These are phyloP conservation scores for Pyricularia pennisetigena DNA, from an alignment of 2,329 filamentous ascomycete genomes.

Conservation along the genomic window DNA sequence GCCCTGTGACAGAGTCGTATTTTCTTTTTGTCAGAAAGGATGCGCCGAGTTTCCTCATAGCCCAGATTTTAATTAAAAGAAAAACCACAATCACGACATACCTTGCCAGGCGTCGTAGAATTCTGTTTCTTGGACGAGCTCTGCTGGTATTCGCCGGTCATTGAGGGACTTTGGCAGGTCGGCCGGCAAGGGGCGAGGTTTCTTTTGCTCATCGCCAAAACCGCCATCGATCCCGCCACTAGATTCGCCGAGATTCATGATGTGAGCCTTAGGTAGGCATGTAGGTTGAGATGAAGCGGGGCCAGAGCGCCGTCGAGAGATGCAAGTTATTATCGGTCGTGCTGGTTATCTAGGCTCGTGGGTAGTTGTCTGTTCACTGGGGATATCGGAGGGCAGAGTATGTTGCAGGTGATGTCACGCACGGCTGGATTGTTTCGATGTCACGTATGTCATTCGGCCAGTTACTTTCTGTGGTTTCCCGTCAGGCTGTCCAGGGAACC, in stretches of 20 bases:
- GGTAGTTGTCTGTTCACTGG: not conserved
- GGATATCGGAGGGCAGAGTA: not conserved
- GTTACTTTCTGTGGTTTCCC: not conserved
- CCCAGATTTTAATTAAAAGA: too few relatives aligned
- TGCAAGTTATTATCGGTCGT: not conserved
- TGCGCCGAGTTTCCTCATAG: conserved; percentile 2
- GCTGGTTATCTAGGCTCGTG: not conserved
- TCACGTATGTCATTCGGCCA: not conserved
- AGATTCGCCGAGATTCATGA: conserved; percentile 5
- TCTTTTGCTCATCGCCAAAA: conserved; percentile 18
- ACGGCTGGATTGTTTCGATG: not conserved
- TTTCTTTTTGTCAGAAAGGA: not conserved
- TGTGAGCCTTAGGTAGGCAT: not conserved
- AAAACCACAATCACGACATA: conserved; percentile 20
- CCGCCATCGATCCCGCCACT: conserved; percentile 6
- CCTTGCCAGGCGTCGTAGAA: conserved; percentile 99
- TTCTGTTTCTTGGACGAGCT: conserved; percentile 74
- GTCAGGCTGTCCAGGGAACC: not conserved
- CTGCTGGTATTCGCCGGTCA: conserved; percentile 63
- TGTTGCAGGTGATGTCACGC: not conserved
- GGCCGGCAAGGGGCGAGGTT: conserved; percentile 53
- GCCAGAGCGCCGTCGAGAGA: not conserved
- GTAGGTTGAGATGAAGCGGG: not conserved
- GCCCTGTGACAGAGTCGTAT: conserved; percentile 44
- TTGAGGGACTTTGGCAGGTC: conserved; percentile 89